Evolutionary conservation across 2,329 filamentous ascomycete genomes (phyloP).

Genomic region (Ophiostoma sp.): DNA sequence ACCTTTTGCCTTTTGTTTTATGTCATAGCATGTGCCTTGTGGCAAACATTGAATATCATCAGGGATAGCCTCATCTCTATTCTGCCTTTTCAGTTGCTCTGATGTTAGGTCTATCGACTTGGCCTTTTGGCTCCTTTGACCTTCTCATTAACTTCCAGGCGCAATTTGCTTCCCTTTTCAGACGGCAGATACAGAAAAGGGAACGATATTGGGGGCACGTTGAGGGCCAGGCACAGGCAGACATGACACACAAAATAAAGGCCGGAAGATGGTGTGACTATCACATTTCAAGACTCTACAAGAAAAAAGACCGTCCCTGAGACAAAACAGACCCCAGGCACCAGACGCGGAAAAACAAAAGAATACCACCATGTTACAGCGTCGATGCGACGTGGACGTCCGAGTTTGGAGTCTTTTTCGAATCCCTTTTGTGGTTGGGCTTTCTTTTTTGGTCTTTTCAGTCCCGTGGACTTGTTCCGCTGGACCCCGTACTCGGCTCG

Average conservation of each 20-base stretch:
- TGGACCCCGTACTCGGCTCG: neutral
- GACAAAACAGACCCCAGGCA: neutral
- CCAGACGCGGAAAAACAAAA: neutral
- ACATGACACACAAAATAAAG: neutral
- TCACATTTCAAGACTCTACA: neutral
- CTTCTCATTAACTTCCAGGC: neutral
- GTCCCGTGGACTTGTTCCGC: neutral
- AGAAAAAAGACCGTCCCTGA: neutral
- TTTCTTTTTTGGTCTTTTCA: neutral
- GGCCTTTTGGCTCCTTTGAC: neutral
- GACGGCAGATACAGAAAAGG: neutral
- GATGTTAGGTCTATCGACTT: neutral
- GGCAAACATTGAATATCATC: neutral
- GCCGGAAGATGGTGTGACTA: neutral
- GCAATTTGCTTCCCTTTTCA: constrained; percentile 15
- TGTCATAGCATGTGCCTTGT: neutral
- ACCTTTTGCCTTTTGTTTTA: neutral
- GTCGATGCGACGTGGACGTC: neutral
- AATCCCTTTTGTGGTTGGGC: neutral
- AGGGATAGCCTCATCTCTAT: neutral
- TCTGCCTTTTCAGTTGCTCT: neutral
- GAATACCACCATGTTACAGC: neutral
- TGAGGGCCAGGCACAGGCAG: neutral
- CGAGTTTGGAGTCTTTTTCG: neutral
- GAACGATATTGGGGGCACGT: neutral